phyloP scores from a whole-genome alignment of 2,329 filamentous ascomycete genomes.

The Alternaria gaisen region DNA sequence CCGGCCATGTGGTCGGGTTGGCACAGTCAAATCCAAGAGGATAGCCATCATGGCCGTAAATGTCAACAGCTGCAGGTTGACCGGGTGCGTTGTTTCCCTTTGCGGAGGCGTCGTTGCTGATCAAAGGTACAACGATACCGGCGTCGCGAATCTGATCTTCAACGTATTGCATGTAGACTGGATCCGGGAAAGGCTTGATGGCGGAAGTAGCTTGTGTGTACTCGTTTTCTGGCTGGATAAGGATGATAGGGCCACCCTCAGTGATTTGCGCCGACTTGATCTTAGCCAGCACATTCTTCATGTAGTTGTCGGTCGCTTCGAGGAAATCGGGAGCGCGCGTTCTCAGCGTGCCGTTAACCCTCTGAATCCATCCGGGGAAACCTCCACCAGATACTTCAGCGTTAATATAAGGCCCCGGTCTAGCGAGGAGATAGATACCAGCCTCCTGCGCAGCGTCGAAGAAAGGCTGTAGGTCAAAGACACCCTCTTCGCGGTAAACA shows the following conservation, averaged over 20 bases:
- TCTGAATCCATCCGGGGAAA: conserved; percentile 81
- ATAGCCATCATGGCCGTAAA: conserved; percentile 73
- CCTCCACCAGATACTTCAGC: conserved; percentile 80
- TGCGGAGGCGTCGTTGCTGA: conserved; percentile 75
- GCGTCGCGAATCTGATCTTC: conserved; percentile 72
- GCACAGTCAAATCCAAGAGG: conserved; percentile 67
- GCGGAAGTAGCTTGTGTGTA: conserved; percentile 65
- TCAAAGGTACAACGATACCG: conserved; percentile 76
- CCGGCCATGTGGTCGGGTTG: conserved; percentile 70
- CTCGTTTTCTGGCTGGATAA: conserved; percentile 85
- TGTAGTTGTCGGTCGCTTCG: conserved; percentile 73
- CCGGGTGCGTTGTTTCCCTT: conserved; percentile 71
- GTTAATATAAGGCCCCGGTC: conserved; percentile 78
- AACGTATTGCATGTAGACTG: conserved; percentile 74
- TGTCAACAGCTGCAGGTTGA: conserved; percentile 65
- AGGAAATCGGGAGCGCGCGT: conserved; percentile 70
- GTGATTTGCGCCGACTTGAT: conserved; percentile 83
- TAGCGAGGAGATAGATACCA: conserved; percentile 78
- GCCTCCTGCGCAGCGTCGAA: conserved; percentile 77
- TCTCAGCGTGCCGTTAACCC: conserved; percentile 70
- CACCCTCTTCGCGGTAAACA: conserved; percentile 72
- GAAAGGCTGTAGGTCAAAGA: conserved; percentile 77
- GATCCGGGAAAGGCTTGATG: conserved; percentile 68
- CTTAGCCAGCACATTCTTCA: conserved; percentile 67
- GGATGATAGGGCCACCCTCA: conserved; percentile 80